Evolutionary conservation across 1,284 basidiomycete genomes (phyloP).

Genomic region (Omphalotus olearius): DNA sequence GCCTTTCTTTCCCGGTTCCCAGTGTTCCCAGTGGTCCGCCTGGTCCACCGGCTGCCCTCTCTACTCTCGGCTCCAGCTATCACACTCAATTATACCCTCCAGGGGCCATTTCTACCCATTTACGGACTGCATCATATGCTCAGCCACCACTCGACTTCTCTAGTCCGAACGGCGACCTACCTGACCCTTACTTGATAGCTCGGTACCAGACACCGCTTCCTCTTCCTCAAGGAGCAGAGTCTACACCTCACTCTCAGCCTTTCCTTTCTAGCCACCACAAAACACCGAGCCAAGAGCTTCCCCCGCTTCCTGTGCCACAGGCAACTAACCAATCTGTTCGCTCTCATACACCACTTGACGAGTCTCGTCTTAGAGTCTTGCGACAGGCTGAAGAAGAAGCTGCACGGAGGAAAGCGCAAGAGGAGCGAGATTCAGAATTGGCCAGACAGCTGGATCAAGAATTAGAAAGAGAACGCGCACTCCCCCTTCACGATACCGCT

Average conservation of each 20-base stretch:
- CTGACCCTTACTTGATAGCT: constrained; percentile 39
- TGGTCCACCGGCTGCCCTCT: constrained; percentile 12
- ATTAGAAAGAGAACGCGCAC: neutral
- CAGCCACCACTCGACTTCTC: constrained; percentile 5
- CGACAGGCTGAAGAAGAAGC: constrained; percentile 31
- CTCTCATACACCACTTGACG: constrained; percentile 17
- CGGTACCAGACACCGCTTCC: constrained; percentile 50
- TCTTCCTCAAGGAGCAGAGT: constrained; percentile 35
- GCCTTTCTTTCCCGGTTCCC: constrained; percentile 27
- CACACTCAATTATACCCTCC: constrained; percentile 2
- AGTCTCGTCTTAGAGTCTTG: constrained; percentile 17
- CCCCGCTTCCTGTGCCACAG: constrained; percentile 6
- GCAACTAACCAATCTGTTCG: constrained; percentile 7
- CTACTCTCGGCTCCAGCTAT: neutral
- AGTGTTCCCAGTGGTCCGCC: constrained; percentile 14
- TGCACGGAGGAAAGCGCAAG: constrained; percentile 24
- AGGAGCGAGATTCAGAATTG: constrained; percentile 25
- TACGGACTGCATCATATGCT: constrained; percentile 4
- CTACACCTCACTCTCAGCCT: constrained; percentile 1
- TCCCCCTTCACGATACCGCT: neutral
- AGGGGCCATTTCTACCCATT: neutral
- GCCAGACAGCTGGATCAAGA: constrained; percentile 32
- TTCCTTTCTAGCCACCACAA: neutral
- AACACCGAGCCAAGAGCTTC: constrained; percentile 5
- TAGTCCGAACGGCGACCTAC: constrained; percentile 22